Evolutionary conservation across 495 filamentous ascomycete genomes (phyloP).

Genomic region (Annulohypoxylon bovei): DNA sequence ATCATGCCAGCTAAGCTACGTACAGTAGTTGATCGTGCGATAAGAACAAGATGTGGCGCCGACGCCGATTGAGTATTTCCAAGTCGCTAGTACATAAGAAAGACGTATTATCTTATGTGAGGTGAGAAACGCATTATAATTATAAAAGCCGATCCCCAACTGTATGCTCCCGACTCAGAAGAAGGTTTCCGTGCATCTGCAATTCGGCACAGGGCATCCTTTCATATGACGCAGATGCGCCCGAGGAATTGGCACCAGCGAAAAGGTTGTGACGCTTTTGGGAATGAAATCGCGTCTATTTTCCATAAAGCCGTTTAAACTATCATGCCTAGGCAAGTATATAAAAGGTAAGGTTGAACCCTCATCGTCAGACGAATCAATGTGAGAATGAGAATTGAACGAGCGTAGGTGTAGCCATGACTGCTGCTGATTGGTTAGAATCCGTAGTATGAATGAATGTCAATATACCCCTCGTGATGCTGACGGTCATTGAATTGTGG

Average conservation of each 20-base stretch:
- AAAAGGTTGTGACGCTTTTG: background rate
- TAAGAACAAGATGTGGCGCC: background rate
- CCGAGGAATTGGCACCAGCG: conserved; percentile 26
- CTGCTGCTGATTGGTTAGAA: background rate
- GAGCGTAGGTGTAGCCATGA: background rate
- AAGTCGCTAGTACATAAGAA: background rate
- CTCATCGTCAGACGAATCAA: background rate
- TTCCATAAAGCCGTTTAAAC: background rate
- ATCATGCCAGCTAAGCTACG: background rate
- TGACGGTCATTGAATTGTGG: conserved; percentile 11
- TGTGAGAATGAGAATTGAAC: background rate
- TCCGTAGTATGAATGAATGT: background rate
- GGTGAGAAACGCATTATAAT: background rate
- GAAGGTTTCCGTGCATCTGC: conserved; percentile 37
- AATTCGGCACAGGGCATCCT: conserved; percentile 28
- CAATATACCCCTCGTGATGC: conserved; percentile 5
- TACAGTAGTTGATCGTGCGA: conserved; percentile 1
- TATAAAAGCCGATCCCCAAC: background rate
- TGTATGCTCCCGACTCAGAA: conserved; percentile 23
- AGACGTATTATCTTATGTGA: conserved; percentile 4
- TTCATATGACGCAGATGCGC: conserved; percentile 35
- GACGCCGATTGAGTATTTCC: background rate
- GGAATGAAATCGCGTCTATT: background rate
- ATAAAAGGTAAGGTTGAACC: background rate
- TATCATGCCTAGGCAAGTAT: too few relatives aligned